Base-by-base conservation (phyloP, 768 basidiomycete genomes). In the Neoboletus magnificus region DNA sequence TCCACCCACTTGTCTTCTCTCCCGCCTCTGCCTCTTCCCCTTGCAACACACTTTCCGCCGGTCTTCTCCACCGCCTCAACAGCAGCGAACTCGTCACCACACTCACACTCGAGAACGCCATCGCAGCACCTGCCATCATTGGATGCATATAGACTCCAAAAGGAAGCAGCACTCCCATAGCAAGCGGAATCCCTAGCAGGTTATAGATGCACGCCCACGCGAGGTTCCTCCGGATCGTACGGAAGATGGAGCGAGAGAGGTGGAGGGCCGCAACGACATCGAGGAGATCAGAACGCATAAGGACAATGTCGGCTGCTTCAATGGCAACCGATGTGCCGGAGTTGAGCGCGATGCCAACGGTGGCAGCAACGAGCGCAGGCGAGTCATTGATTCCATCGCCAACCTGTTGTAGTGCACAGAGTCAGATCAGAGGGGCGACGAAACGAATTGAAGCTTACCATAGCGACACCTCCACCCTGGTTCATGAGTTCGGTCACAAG, bases 361-460 rank as follows among this genome's bases (percentile, higher is more conserved):
- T 92, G 1, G 96, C 92, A 5, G 93, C 94, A 16, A 94, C 95
- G 2, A 99, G 85, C 13, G 96, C 97, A 2, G 95, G 96, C 3
- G 96, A 98, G 69, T 99, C 97, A 70, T 99, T 98, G 76, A 98
- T 97, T 33, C 97, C 97, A 71, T 99, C 97, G 23, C 97, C 97
- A 39, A 99, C 93, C 93, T 95, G 59, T 51, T 3, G 29, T 2
- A 27, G 47, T 4, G 9, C 20, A 22, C 40, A 10, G 43, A 16
- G 12, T 50, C 15, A 48, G 41, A 6, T 16, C 42, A 49, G 9
- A 43, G 20, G 12, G 5, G 43, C 1, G n/a, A 32, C 30, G 16
- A 39, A 45, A 55, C 16, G 33, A 51, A 47, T 22, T 5, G 30
- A 41, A 29, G 74, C 81, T 55, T 65, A 92, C 95, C 96, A 98